Evolutionary conservation across 176 grass and related monocot genomes (phyloP).

Genomic region (Tillandsia leiboldiana): DNA sequence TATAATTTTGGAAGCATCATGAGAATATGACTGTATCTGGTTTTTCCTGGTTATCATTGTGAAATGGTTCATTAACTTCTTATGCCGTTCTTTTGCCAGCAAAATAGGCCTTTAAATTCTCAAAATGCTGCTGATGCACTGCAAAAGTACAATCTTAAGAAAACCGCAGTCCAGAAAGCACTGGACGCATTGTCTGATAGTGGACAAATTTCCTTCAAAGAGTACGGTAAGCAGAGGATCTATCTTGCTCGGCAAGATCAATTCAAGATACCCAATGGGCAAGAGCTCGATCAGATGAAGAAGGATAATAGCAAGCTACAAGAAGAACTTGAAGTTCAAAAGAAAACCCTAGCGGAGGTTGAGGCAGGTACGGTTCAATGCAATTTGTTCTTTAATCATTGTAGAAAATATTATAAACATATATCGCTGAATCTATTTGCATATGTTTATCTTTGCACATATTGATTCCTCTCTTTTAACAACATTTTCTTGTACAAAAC

Average conservation of each 20-base stretch:
- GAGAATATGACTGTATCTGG: neutral
- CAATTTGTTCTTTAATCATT: neutral
- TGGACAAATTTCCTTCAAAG: slow-evolving; percentile 94
- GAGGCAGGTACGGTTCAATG: slow-evolving; percentile 55
- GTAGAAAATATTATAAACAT: no score
- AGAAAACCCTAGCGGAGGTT: slow-evolving; percentile 67
- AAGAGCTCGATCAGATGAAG: slow-evolving; percentile 95
- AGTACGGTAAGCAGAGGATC: slow-evolving; percentile 97
- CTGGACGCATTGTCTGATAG: slow-evolving; percentile 70
- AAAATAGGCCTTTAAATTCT: slow-evolving; percentile 96
- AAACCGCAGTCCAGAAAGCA: slow-evolving; percentile 83
- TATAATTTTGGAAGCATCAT: neutral
- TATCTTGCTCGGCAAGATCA: slow-evolving; percentile 95
- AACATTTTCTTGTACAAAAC: no score
- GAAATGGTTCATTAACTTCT: neutral
- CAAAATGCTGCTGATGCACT: slow-evolving; percentile 85
- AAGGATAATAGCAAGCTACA: slow-evolving; percentile 63
- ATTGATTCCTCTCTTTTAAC: no score
- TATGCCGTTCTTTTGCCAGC: slow-evolving; percentile 30
- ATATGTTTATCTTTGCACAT: no score
- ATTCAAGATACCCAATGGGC: slow-evolving; percentile 71
- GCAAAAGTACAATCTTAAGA: slow-evolving; percentile 95
- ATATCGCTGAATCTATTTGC: no score
- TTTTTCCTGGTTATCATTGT: neutral
- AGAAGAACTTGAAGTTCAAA: slow-evolving; percentile 58